Evolutionary conservation across 441 rosid genomes (phyloP).

Genomic region (Breynia disticha): DNA sequence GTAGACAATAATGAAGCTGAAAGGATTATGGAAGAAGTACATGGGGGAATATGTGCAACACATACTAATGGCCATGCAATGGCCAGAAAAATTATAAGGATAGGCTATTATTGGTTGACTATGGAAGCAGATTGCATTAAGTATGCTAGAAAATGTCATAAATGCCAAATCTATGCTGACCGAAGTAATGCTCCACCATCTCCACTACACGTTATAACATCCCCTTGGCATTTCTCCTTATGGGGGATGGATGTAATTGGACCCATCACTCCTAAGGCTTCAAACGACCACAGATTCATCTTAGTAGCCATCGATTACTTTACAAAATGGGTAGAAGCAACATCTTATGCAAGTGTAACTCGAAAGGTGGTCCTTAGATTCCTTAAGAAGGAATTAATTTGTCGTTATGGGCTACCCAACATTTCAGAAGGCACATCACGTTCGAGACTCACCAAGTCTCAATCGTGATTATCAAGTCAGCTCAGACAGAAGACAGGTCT

Average conservation of each 20-base stretch:
- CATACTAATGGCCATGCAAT: too few relatives aligned
- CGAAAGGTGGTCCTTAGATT: not conserved
- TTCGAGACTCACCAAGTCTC: too few relatives aligned
- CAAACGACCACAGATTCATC: slow-evolving; percentile 8
- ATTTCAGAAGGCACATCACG: too few relatives aligned
- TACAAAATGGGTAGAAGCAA: slow-evolving; percentile 2
- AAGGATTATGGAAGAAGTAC: too few relatives aligned
- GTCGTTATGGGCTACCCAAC: slow-evolving; percentile 1
- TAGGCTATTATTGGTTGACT: slow-evolving; percentile 8
- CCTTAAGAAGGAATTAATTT: slow-evolving; percentile 1
- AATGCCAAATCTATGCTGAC: slow-evolving; percentile 4
- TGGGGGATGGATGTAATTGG: slow-evolving; percentile 4
- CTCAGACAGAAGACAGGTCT: too few relatives aligned
- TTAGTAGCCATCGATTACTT: too few relatives aligned
- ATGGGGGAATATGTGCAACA: too few relatives aligned
- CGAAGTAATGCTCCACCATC: not conserved
- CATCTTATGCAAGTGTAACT: not conserved
- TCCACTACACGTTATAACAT: not conserved
- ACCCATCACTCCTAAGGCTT: not conserved
- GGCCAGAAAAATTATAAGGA: slow-evolving; percentile 3
- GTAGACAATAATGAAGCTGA: too few relatives aligned
- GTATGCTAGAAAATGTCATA: slow-evolving; percentile 1
- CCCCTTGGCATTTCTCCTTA: not conserved
- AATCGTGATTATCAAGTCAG: too few relatives aligned
- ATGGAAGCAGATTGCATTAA: slow-evolving; percentile 8